Conservation (phyloP, 176 grass and related monocot species). For the Cenchrus purpureus region DNA sequence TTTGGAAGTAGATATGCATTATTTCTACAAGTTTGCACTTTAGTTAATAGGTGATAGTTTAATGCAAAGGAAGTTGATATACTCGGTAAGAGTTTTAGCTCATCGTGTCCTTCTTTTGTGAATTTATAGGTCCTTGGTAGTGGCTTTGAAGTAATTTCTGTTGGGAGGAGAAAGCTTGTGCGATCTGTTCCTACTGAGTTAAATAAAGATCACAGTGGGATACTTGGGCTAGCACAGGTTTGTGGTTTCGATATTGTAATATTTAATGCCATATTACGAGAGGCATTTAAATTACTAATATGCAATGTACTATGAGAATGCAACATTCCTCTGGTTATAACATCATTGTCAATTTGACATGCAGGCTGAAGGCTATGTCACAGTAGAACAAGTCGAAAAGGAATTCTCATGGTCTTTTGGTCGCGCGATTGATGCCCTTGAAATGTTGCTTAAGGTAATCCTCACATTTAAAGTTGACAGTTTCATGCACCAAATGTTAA, state of each 20-base stretch:
- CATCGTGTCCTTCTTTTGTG: slow-evolving; percentile 30
- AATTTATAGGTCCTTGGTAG: slow-evolving; percentile 81
- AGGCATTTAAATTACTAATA: neutral
- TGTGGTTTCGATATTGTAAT: slow-evolving; percentile 34
- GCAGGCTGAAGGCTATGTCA: slow-evolving; percentile 84
- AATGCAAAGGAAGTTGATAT: neutral
- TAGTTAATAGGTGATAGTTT: neutral
- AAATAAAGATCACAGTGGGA: slow-evolving; percentile 98
- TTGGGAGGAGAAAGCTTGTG: slow-evolving; percentile 88
- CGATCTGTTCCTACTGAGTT: slow-evolving; percentile 92
- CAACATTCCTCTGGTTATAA: slow-evolving; percentile 4
- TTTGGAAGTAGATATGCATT: neutral
- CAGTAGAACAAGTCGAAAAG: slow-evolving; percentile 72
- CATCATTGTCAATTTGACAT: slow-evolving; percentile 35
- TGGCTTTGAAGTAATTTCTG: slow-evolving; percentile 97
- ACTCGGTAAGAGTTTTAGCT: neutral
- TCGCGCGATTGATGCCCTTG: slow-evolving; percentile 77
- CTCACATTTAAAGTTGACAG: neutral
- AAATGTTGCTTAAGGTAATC: slow-evolving; percentile 87
- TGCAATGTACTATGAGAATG: slow-evolving; percentile 12
- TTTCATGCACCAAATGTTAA: slow-evolving; percentile 3
- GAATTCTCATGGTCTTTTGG: slow-evolving; percentile 82
- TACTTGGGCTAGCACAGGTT: slow-evolving; percentile 97
- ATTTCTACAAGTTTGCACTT: slow-evolving; percentile 9
- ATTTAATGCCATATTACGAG: neutral